These are phyloP conservation scores for Furculomyces boomerangus DNA, from an alignment of 371 early-diverging fungal species.

Conservation along the genomic window DNA sequence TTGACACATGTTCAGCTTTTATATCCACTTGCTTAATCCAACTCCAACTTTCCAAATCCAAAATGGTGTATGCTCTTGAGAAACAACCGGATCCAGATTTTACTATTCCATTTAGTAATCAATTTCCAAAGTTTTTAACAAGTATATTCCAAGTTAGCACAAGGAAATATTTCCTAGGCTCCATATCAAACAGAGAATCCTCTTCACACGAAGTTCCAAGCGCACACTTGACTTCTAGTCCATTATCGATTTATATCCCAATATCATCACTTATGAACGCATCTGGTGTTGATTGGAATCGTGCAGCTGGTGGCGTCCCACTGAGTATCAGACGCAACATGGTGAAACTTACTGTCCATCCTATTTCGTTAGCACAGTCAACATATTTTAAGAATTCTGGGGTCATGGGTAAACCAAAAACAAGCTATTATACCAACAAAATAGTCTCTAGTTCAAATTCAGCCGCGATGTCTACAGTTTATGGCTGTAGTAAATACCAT, in stretches of 20 bases:
- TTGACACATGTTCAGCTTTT: slow-evolving; percentile 14
- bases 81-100: neutral
- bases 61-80: slow-evolving; percentile 9
- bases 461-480: too few relatives aligned
- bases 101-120: neutral
- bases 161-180: neutral
- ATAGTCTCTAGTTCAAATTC: too few relatives aligned
- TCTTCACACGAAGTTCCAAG: neutral
- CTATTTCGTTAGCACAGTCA: too few relatives aligned
- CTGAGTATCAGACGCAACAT: neutral
- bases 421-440: too few relatives aligned
- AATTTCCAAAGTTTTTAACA: too few relatives aligned
- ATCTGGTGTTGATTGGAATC: neutral
- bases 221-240: neutral
- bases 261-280: neutral
- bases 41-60: slow-evolving; percentile 15
- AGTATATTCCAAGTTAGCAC: too few relatives aligned
- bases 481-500: too few relatives aligned
- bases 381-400: too few relatives aligned
- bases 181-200: neutral
- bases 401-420: too few relatives aligned
- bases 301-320: neutral
- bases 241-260: neutral
- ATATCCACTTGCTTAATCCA: slow-evolving; percentile 18
- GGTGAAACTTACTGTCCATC: neutral